A percentile compares a stretch with the other conserved stretches of the same genome.
These are phyloP conservation scores for Skeletonema grethae DNA, from an alignment of 108 stramenopile genomes.

Conservation along the genomic window DNA sequence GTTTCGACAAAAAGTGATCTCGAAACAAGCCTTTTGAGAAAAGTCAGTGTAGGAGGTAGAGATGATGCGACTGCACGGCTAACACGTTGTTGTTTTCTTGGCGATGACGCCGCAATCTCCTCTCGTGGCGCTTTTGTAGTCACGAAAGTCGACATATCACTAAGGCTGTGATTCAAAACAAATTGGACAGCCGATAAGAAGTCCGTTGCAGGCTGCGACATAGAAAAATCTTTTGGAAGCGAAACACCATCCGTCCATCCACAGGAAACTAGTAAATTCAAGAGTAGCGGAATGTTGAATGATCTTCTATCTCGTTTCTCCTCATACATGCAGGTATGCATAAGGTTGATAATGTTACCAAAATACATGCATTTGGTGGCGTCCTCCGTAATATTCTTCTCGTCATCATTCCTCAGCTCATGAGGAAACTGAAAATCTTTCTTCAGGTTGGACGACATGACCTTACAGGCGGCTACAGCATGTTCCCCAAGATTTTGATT, in stretches of 20 bases:
- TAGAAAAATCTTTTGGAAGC: background rate
- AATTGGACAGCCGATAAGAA: conserved; percentile 63
- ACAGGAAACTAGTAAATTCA: conserved; percentile 30
- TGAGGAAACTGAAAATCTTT: conserved; percentile 40
- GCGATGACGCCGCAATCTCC: background rate
- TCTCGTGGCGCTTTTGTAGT: conserved; percentile 11
- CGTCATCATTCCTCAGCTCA: conserved; percentile 1
- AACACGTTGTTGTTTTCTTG: conserved; percentile 37
- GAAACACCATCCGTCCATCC: conserved; percentile 46
- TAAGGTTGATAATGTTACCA: conserved; percentile 60
- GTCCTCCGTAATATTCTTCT: conserved; percentile 11
- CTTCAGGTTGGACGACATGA: conserved; percentile 52
- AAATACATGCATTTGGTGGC: conserved; percentile 68
- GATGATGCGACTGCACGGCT: conserved; percentile 68
- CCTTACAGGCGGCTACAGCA: conserved; percentile 41
- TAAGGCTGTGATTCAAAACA: conserved; percentile 62
- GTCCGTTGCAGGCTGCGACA: conserved; percentile 8
- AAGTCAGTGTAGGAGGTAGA: conserved; percentile 61
- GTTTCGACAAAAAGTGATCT: conserved; percentile 51
- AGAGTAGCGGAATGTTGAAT: conserved; percentile 70
- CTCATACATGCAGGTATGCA: conserved; percentile 71
- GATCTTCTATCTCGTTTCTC: conserved; percentile 72
- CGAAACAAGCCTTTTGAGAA: conserved; percentile 68
- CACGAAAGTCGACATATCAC: conserved; percentile 50
- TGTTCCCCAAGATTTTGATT: conserved; percentile 51